Evolutionary conservation across 1,284 basidiomycete species (phyloP).

Genomic region (Caloboletus firmus): DNA sequence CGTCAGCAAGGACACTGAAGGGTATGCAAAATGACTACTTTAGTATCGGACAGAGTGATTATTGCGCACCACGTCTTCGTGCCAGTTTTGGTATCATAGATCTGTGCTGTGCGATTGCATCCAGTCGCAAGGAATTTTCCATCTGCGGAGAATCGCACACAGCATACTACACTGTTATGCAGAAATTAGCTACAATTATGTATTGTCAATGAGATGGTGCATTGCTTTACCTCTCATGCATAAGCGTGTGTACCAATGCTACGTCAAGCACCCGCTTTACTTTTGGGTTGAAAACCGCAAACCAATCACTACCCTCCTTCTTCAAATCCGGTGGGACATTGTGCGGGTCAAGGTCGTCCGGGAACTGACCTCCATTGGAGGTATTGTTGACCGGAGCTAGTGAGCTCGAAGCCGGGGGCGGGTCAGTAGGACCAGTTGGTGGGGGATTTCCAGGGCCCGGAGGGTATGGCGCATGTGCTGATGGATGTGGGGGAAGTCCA

Average conservation of each 20-base stretch:
- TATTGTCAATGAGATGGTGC: not conserved
- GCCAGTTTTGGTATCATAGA: conserved; percentile 75
- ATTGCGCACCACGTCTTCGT: conserved; percentile 54
- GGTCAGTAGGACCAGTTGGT: conserved; percentile 31
- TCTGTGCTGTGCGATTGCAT: conserved; percentile 74
- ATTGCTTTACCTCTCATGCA: conserved; percentile 83
- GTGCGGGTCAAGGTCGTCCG: conserved; percentile 49
- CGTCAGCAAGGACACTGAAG: conserved; percentile 67
- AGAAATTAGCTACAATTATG: conserved; percentile 9
- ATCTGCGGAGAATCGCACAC: conserved; percentile 81
- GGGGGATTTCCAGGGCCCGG: conserved; percentile 39
- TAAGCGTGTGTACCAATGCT: conserved; percentile 84
- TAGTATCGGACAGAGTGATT: not conserved
- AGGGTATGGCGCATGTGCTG: conserved; percentile 37
- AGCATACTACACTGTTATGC: conserved; percentile 67
- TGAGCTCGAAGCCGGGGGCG: conserved; percentile 20
- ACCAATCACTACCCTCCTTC: conserved; percentile 93
- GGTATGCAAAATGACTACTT: conserved; percentile 14
- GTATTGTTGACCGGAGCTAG: conserved; percentile 30
- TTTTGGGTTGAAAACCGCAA: conserved; percentile 90
- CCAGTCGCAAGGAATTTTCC: conserved; percentile 78
- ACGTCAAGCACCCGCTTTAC: conserved; percentile 85
- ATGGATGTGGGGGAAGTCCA: conserved; percentile 38
- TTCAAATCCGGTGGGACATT: conserved; percentile 53
- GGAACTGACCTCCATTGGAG: conserved; percentile 39